These are phyloP conservation scores for Stramenopiles sp. DNA, from an alignment of 352 stramenopile species.

Conservation along the genomic window DNA sequence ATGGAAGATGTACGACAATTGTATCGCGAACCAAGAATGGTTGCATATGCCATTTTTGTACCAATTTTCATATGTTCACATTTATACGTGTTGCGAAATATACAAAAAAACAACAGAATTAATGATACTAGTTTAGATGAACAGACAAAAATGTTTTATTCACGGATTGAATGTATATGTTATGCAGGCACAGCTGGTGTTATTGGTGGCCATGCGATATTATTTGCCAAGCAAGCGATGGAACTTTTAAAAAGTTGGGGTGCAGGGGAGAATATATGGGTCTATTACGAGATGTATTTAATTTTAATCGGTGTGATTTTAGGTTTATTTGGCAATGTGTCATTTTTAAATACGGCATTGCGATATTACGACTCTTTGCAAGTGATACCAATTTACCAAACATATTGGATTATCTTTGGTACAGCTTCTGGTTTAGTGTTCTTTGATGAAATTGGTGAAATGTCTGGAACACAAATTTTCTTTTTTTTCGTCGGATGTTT, in stretches of 20 bases:
- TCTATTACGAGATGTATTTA: conserved; percentile 51
- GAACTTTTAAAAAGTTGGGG: conserved; percentile 66
- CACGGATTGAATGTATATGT: conserved; percentile 51
- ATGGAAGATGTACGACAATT: conserved; percentile 52
- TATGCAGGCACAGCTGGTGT: conserved; percentile 61
- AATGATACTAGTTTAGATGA: too few species aligned
- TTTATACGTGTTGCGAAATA: conserved; percentile 40
- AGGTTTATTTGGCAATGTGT: conserved; percentile 49
- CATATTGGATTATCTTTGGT: conserved; percentile 65
- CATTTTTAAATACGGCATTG: conserved; percentile 62
- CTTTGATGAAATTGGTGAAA: conserved; percentile 49
- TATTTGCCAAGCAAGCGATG: conserved; percentile 62
- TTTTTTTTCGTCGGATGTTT: too few species aligned
- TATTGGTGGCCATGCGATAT: conserved; percentile 56
- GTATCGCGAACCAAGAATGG: conserved; percentile 49
- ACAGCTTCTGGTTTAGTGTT: conserved; percentile 67
- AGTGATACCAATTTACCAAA: conserved; percentile 67
- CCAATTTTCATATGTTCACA: conserved; percentile 36
- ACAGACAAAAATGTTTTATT: too few species aligned
- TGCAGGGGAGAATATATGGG: conserved; percentile 48
- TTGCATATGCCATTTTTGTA: conserved; percentile 50
- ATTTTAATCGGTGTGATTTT: conserved; percentile 39
- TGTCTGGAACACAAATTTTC: too few species aligned
- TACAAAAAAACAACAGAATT: conserved; percentile 40
- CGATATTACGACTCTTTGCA: conserved; percentile 59